Base-by-base conservation (phyloP, 768 basidiomycete species). In the Mycena maculata region DNA sequence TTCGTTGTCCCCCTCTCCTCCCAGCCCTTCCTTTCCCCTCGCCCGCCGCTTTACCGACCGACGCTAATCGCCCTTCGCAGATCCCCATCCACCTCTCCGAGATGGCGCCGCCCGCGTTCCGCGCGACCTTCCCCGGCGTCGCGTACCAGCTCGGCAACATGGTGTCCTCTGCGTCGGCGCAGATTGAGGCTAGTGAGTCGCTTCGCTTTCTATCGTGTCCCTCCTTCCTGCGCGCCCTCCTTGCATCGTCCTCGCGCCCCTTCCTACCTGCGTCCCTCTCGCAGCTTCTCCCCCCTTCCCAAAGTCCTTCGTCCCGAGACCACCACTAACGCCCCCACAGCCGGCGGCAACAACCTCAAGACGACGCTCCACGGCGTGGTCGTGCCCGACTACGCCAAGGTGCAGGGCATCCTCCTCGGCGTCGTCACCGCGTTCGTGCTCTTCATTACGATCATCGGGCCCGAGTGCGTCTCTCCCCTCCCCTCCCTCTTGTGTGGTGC, bases 371-470 rank as follows among this genome's bases (percentile, higher is more conserved):
- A 82, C n/a, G 88, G 88, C 1, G 71, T 74, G 7, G 68, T 72
- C 25, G 87, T 89, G 0, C 83, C 90, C 2, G 88, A 93, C 73
- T 93, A 93, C 69, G 91, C 90, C 3, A 89, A 86, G 77, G 92
- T 93, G 6, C 92, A 94, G 81, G 93, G 92, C 42, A 95, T 98
- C 73, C 83, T 98, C 39, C 90, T 98, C 49, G 96, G 95, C 10
- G 84, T 86, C 27, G 91, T 98, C 22, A 84, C 92, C 1, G 90
- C 88, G 0, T 96, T 91, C 69, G 88, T 94, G 45, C 78, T 97
- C 48, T 30, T 94, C 74, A 84, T 93, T 72, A 91, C 90, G 15
- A 80, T 94, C 68, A 76, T 97, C 61, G 96, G 95, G 4, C 91
- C 92, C 0, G 86, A 87, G 90, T 90, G 70, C 63, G 91, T 85